Evolutionary conservation across 345 rosid genomes (phyloP), one percentile per base, ranked within the genome.

Genomic region (Bruguiera sexangula): DNA sequence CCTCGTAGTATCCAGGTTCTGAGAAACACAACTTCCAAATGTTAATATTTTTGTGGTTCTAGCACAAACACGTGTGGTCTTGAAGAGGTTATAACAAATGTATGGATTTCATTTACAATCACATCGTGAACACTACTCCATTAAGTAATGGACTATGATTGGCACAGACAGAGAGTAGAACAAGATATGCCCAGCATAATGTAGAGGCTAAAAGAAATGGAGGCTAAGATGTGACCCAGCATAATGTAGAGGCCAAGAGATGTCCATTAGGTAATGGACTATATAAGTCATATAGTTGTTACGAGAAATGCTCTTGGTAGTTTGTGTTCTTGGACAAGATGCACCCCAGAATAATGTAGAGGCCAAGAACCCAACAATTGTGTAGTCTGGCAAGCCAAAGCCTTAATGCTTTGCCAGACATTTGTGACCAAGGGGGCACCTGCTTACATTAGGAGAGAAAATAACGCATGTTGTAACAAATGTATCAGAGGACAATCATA

Each of bases 1-100:
- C 97, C 78, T 92, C 97, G 53, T 92, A 92, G 82, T 92, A 92
- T 66, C 97, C 97, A 59, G 97, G 97, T 76, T 92, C 97, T 88
- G 87, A 65, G 59, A 72, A 70, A 80, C 32, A 60, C 58, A 75
- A 62, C 37, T 54, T 19, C 53, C 50, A 55, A 9, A 56, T 21
- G 60, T 21, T 1, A 56, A 56, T 11, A 43, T 43, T 43, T 43
- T 43, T 43, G 50, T 43, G 19, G 50, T 15, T 43, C 50, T 43
- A 43, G 50, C 50, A 43, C 50, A 43, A 43, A 4, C 50, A 43
- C 50, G 13, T 13, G 15, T 43, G 18, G 50, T 43, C 50, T 43
- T 13, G 19, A 43, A 43, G 50, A 21, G 72, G 68, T 60, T 67
- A 71, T 61, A 65, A 60, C 30, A 58, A 66, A 24, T 29, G 30